These are phyloP conservation scores for Delonix regia DNA, from an alignment of 306 rosid species.

Conservation along the genomic window DNA sequence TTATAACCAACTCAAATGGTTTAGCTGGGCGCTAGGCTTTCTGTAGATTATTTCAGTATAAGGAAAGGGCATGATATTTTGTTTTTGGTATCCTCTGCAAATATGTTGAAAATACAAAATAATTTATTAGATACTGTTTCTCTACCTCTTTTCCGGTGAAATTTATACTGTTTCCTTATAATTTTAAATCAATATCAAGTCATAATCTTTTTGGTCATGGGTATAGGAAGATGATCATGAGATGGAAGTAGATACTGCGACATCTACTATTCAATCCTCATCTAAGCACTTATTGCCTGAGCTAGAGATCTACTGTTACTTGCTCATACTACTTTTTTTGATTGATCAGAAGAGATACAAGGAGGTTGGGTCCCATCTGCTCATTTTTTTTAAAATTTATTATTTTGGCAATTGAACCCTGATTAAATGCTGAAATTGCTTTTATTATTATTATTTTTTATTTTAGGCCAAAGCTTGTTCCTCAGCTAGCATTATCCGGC, in stretches of 20 bases:
- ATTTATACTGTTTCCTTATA: background rate
- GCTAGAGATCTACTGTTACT: constrained; percentile 86
- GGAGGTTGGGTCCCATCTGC: constrained; percentile 54
- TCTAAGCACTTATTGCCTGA: constrained; percentile 76
- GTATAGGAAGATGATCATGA: constrained; percentile 77
- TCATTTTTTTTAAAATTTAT: background rate
- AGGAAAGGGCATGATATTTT: background rate
- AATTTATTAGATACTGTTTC: background rate
- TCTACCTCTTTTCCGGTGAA: background rate
- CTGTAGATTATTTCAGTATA: background rate
- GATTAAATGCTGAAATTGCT: constrained; percentile 19
- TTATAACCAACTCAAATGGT: background rate
- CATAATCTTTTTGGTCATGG: background rate
- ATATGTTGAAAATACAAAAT: background rate
- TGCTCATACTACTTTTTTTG: constrained; percentile 82
- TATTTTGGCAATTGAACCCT: background rate
- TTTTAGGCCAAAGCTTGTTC: constrained; percentile 90
- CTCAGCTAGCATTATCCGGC: constrained; percentile 77
- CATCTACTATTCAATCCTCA: constrained; percentile 64
- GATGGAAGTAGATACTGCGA: constrained; percentile 90
- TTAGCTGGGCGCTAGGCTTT: background rate
- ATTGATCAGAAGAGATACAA: constrained; percentile 87
- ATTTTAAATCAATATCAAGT: background rate
- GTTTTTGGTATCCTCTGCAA: background rate
- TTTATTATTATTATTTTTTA: background rate